Base-by-base conservation (phyloP, 495 filamentous ascomycete species). In the Corynascus novoguineensis region DNA sequence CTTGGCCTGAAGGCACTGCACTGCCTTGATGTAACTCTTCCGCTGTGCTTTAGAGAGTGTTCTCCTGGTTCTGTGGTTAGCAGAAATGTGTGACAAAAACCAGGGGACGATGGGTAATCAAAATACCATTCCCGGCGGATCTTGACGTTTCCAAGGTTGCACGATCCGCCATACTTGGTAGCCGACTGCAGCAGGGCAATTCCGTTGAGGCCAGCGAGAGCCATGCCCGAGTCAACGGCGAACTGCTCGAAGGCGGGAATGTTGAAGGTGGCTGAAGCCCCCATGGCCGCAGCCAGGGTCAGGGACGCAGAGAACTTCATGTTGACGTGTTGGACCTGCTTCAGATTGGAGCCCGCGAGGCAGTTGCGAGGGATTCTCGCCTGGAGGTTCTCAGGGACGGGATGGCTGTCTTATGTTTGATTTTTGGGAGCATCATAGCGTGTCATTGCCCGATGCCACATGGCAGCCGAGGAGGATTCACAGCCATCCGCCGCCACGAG, bases 11-110 rank as follows among this genome's bases (percentile, higher is more conserved):
- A 90, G 55, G 65, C 88, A 90, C 45, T 81, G 72, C 5, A 90
- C 81, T 1, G 88, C 83, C n/a, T 75, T 61, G 59, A 85, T 86
- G 60, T 84, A 90, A 14, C 68, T 66, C 46, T 70, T 81, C 54
- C 80, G 79, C 65, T 88, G 69, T 0, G 31, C 3, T 7, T 59
- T 64, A 11, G 67, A 62, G 4, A 87, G 69, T 0, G 73, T 64
- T 29, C 73, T 65, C 80, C 83, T 84, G 35, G 11, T 4, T 12
- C 25, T 2, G 11, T 8, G 0, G 9, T 31, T n/a, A 47, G 61
- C 15, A 21, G n/a, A 27, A 5, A 1, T 29, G 37, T 15, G 49
- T 40, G 17, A 53, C 6, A 29, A 24, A 29, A 48, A 6, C 8
- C 19, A n/a, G 21, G 3, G 8, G 10, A 28, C 15, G 31, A 21